Percentiles rank a stretch among this genome's conserved stretches.
These are phyloP conservation scores for Hirsutella thompsonii DNA, from an alignment of 2,329 filamentous ascomycete species.

Conservation along the genomic window DNA sequence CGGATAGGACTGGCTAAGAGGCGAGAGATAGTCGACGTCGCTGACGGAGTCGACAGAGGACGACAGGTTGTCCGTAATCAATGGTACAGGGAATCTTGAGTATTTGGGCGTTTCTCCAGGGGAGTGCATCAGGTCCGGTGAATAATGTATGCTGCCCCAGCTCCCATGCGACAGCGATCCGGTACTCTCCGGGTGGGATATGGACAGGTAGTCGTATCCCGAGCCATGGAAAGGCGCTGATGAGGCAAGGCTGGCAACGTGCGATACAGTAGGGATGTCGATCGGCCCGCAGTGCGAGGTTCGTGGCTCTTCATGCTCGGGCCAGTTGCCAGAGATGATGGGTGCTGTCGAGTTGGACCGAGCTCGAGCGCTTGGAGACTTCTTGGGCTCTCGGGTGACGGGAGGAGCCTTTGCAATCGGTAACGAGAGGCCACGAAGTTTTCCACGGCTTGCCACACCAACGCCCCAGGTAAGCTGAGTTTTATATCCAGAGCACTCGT, in stretches of 20 bases:
- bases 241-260: slow-evolving; percentile 27
- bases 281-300: slow-evolving; percentile 19
- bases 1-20: slow-evolving; percentile 41
- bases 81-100: slow-evolving; percentile 30
- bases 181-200: slow-evolving; percentile 31
- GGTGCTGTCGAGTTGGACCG: slow-evolving; percentile 31
- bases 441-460: slow-evolving; percentile 87
- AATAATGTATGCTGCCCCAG: slow-evolving; percentile 36
- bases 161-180: slow-evolving; percentile 25
- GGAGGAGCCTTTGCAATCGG: slow-evolving; percentile 50
- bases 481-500: slow-evolving; percentile 92
- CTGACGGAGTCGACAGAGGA: slow-evolving; percentile 46
- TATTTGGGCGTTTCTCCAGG: slow-evolving; percentile 24
- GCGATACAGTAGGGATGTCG: slow-evolving; percentile 20
- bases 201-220: slow-evolving; percentile 37
- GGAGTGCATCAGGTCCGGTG: slow-evolving; percentile 22
- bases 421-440: slow-evolving; percentile 78
- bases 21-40: slow-evolving; percentile 50
- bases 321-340: slow-evolving; percentile 14
- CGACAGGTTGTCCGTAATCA: slow-evolving; percentile 36
- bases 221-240: slow-evolving; percentile 23
- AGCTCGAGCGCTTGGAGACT: slow-evolving; percentile 26
- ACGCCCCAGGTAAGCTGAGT: slow-evolving; percentile 95
- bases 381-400: slow-evolving; percentile 36
- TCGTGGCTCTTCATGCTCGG: slow-evolving; percentile 20